Conservation (phyloP, 306 rosid genomes). For the Corylus heterophylla region DNA sequence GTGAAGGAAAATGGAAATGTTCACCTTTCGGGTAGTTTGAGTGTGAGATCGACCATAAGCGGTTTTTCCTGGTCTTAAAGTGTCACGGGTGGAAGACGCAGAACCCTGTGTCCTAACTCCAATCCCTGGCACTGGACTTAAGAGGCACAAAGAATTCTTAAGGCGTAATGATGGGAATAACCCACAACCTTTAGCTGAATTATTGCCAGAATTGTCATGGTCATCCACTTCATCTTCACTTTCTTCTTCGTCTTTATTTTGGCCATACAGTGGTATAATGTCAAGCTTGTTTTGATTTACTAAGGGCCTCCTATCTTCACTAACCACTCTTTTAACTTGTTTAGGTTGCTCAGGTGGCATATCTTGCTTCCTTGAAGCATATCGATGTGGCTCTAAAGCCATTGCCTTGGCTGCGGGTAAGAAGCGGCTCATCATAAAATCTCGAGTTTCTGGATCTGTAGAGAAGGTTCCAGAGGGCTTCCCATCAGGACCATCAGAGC, state of each 20-base stretch:
- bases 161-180: conserved; percentile 59
- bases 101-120: conserved; percentile 45
- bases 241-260: conserved; percentile 54
- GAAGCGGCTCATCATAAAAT: conserved; percentile 93
- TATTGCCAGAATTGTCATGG: conserved; percentile 40
- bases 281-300: conserved; percentile 38
- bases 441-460: conserved; percentile 69
- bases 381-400: conserved; percentile 69
- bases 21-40: conserved; percentile 71
- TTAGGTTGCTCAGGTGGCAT: conserved; percentile 54
- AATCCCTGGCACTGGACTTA: conserved; percentile 63
- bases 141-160: conserved; percentile 64
- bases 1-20: conserved; percentile 14
- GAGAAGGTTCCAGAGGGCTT: conserved; percentile 56
- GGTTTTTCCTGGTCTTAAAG: conserved; percentile 44
- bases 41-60: conserved; percentile 49
- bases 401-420: conserved; percentile 97
- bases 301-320: conserved; percentile 44
- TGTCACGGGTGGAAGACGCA: conserved; percentile 32
- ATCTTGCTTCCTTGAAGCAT: conserved; percentile 61
- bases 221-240: conserved; percentile 57
- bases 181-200: conserved; percentile 77
- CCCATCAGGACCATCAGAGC: conserved; percentile 43
- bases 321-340: conserved; percentile 44
- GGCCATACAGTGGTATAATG: conserved; percentile 41